Base-by-base conservation (phyloP, 495 filamentous ascomycete species). In the Penicillium salamii region DNA sequence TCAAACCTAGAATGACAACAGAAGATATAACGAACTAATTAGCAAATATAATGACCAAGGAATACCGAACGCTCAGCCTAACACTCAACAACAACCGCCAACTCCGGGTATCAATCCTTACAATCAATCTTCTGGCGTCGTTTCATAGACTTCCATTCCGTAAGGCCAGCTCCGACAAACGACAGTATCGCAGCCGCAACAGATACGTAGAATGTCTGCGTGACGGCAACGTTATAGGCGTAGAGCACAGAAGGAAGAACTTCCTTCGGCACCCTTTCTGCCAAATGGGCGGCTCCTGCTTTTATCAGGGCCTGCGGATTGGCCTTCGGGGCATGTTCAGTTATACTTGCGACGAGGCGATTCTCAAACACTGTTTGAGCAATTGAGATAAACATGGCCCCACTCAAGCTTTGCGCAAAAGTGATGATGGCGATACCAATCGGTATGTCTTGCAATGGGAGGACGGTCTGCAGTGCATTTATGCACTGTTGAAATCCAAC, bases 71-170 rank as follows among this genome's bases (percentile, higher is more conserved):
- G 4, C 23, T 4, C 3, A 4, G 23, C 3, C 23, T 26, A 26
- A 34, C 1, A 11, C 31, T 32, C 8, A 5, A 12, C 12, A 48
- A 15, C 4, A 5, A 13, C 35, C 3, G 5, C 17, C 13, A 47
- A 38, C 13, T 38, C 35, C 26, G 19, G 23, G 13, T 48, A 40
- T 48, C 26, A 40, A 39, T 24, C 36, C 37, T 26, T 18, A 9
- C 26, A n/a, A 5, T 24, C 26, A 12, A 17, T 19, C 17, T 45
- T 52, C 35, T 48, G 28, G 17, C 38, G 15, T 28, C 23, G 24
- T 44, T 46, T 91, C 35, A 96, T 88, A 15, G 79, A 86, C 58
- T 77, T 83, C 91, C 90, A 95, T 64, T 93, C 80, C 11, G 91
- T 74, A 6, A 76, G 66, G 0, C 75, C 50, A 3, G 77, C 72